phyloP scores from a whole-genome alignment of 1,139 yeast species.

The Zygotorulaspora mrakii region DNA sequence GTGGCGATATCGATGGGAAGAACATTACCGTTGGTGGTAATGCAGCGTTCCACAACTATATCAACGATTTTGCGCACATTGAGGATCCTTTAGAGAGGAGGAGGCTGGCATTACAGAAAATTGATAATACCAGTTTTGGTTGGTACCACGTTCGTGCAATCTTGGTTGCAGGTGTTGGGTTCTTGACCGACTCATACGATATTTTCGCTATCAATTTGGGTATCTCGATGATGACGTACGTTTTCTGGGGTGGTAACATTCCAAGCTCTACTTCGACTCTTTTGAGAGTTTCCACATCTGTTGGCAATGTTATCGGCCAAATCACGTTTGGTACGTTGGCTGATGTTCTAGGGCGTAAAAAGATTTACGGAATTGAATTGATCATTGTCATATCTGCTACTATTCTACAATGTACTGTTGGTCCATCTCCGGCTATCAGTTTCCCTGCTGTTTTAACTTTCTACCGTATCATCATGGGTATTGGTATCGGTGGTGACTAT shows the following conservation, averaged over 20 bases:
- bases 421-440: constrained; percentile 63
- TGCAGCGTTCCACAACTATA: constrained; percentile 82
- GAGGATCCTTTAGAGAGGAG: constrained; percentile 88
- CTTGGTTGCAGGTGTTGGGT: constrained; percentile 90
- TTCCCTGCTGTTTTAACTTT: constrained; percentile 71
- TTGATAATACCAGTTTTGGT: constrained; percentile 79
- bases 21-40: constrained; percentile 67
- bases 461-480: constrained; percentile 81
- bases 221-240: constrained; percentile 68
- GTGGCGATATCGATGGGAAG: constrained; percentile 13
- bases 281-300: constrained; percentile 83
- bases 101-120: constrained; percentile 82
- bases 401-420: constrained; percentile 68
- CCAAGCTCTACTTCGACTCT: constrained; percentile 71
- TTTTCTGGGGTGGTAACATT: constrained; percentile 61
- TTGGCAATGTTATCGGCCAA: constrained; percentile 94
- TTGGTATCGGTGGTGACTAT: constrained; percentile 99
- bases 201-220: constrained; percentile 86
- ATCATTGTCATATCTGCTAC: constrained; percentile 80
- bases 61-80: constrained; percentile 78
- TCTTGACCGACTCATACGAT: constrained; percentile 88
- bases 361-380: constrained; percentile 81
- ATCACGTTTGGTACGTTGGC: constrained; percentile 80
- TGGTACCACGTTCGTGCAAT: constrained; percentile 89
- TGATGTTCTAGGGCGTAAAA: constrained; percentile 83